These are phyloP conservation scores for Acmispon strigosus DNA, from an alignment of 306 rosid genomes.

Conservation along the genomic window DNA sequence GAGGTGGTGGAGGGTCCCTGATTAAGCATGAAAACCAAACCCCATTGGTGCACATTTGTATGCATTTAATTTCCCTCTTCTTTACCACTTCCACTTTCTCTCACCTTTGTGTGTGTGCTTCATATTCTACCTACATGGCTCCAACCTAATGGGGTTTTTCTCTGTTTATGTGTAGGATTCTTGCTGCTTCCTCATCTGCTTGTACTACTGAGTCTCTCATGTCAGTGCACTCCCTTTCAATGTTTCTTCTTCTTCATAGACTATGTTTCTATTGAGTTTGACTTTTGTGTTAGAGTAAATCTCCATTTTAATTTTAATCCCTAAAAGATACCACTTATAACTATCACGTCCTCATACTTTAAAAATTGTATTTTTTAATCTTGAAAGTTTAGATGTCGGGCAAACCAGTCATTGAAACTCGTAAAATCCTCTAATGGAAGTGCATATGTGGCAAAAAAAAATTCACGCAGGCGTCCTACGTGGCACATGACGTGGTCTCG, in stretches of 20 bases:
- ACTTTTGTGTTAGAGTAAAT: slow-evolving; percentile 10
- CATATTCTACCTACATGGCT: slow-evolving; percentile 44
- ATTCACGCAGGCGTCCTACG: too few relatives aligned
- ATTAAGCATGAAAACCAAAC: slow-evolving; percentile 22
- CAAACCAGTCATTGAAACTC: too few relatives aligned
- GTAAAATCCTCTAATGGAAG: too few relatives aligned
- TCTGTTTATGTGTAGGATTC: slow-evolving; percentile 22
- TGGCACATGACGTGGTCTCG: too few relatives aligned
- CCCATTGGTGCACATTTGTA: slow-evolving; percentile 27
- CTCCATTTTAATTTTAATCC: too few relatives aligned
- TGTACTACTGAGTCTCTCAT: slow-evolving; percentile 14
- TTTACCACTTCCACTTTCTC: slow-evolving; percentile 5
- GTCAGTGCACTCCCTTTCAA: slow-evolving; percentile 20
- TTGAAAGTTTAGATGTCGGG: too few relatives aligned
- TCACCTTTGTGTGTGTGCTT: slow-evolving; percentile 11
- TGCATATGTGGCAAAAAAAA: too few relatives aligned
- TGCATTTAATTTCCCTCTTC: slow-evolving; percentile 5
- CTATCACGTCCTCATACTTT: too few relatives aligned
- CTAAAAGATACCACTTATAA: too few relatives aligned
- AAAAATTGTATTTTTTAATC: too few relatives aligned
- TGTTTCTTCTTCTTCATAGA: slow-evolving; percentile 19
- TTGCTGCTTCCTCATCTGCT: slow-evolving; percentile 23
- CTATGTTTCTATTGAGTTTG: slow-evolving; percentile 19
- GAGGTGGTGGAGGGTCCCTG: slow-evolving; percentile 19
- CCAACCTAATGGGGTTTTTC: slow-evolving; percentile 58